Evolutionary conservation across 768 basidiomycete species (phyloP).

Genomic region (Kwoniella mangroviensis): DNA sequence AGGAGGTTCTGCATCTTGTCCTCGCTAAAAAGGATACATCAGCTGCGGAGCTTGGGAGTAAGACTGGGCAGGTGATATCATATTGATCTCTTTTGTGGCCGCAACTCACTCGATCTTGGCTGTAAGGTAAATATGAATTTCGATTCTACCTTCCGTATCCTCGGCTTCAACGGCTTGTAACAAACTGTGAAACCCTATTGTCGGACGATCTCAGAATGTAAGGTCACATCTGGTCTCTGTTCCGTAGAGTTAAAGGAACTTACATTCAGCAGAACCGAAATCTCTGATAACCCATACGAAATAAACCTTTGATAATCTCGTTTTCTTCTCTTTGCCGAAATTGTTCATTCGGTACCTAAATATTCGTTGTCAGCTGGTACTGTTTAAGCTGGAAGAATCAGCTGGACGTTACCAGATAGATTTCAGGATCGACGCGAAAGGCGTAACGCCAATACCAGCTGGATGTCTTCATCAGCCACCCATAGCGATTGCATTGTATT

Average conservation of each 20-base stretch:
- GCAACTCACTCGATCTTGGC: conserved; percentile 69
- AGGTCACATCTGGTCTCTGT: background rate
- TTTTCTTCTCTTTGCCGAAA: conserved; percentile 70
- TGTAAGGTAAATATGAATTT: conserved; percentile 89
- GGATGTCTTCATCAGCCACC: background rate
- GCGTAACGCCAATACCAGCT: conserved; percentile 95
- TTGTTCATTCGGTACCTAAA: conserved; percentile 83
- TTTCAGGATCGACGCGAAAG: conserved; percentile 84
- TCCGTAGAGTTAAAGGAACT: conserved; percentile 4
- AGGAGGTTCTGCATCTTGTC: conserved; percentile 94
- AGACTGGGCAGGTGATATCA: background rate
- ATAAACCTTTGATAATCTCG: conserved; percentile 78
- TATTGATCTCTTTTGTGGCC: background rate
- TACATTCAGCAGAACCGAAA: conserved; percentile 65
- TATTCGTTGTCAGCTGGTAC: background rate
- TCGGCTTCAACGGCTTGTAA: conserved; percentile 92
- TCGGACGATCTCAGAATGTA: background rate
- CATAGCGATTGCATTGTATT: no score
- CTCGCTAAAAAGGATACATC: conserved; percentile 59
- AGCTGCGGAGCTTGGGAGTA: background rate
- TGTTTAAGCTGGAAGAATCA: background rate
- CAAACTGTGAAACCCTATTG: conserved; percentile 75
- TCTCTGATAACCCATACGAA: conserved; percentile 96
- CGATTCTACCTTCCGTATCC: conserved; percentile 80
- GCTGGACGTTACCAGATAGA: conserved; percentile 69